A percentile compares a stretch with the other conserved stretches of the same genome.
phyloP scores from a whole-genome alignment of 2,329 filamentous ascomycete genomes.

The Ophiostoma ips region DNA sequence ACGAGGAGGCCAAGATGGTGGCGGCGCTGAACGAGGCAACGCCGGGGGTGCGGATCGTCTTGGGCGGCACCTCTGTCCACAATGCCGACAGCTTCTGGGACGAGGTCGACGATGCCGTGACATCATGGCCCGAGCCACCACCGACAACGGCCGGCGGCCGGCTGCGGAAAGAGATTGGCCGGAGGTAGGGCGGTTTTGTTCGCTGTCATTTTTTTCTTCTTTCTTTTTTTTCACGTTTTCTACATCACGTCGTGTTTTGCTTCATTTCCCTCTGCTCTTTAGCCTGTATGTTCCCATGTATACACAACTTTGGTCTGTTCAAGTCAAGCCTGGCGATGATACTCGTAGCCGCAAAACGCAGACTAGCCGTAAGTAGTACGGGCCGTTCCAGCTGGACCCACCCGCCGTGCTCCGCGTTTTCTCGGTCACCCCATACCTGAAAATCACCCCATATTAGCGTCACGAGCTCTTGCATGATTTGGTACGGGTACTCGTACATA shows the following conservation, averaged over 20 bases:
- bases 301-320: no score
- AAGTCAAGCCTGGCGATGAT: no score
- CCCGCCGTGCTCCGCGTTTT: no score
- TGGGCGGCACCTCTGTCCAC: conserved; percentile 78
- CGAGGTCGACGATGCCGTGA: conserved; percentile 80
- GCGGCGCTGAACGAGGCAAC: conserved; percentile 88
- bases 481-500: no score
- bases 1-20: conserved; percentile 93
- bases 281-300: no score
- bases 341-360: no score
- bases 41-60: conserved; percentile 74
- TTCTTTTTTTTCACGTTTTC: not conserved
- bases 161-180: conserved; percentile 20
- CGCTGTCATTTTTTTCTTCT: not conserved
- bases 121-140: conserved; percentile 64
- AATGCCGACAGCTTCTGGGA: conserved; percentile 82
- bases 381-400: no score
- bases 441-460: no score
- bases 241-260: no score
- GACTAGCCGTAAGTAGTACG: no score
- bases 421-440: no score
- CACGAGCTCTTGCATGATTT: no score
- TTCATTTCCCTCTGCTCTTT: not conserved
- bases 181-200: conserved; percentile 4
- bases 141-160: conserved; percentile 19